Evolutionary conservation across 1,284 basidiomycete species (phyloP), one percentile per base, ranked within the genome.

Genomic region (Ustilago shanxiensis): DNA sequence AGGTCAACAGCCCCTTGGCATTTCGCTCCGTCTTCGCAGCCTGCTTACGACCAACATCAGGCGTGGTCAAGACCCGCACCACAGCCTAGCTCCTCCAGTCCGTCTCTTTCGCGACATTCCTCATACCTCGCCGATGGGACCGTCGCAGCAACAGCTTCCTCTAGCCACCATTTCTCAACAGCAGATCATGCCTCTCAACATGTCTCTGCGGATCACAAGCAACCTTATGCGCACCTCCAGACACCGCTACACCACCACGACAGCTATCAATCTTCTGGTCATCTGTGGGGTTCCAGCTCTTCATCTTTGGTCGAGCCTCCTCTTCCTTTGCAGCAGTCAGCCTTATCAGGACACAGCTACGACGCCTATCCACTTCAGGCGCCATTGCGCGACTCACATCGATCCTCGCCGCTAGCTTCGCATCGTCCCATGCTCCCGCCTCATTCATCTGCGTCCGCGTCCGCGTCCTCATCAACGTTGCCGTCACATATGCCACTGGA

Each of bases 311-410:
- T 28, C n/a, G 60, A 62, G 5, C 2, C 45, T n/a, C 55, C 59
- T 26, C 51, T 45, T 29, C 26, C 54, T 26, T 63, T 55, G 13
- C 56, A 50, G 5, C 60, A 61, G 3, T 13, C 56, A 8, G 24
- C 63, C 7, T 47, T 60, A 1, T 20, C 60, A 18, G 3, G 33
- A 4, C 60, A 60, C 4, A 28, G 22, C 1, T 63, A 56, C 52
- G 60, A 72, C n/a, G 47, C 55, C 6, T 66, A 66, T 51, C 70
- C 70, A 37, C 56, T 72, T 6, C 70, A 72, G 13, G 52, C 41
- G 13, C 53, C 64, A 6, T 20, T 41, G 22, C 70, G 64, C 50
- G 64, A 72, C n/a, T 39, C 59, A 1, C 60, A 66, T 39, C 64
- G 70, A 18, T 44, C 70, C 13, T 72, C 70, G 35, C 70, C 70